A percentile compares a stretch with the other conserved stretches of the same genome.
Conservation (phyloP, 208 protist species). For the Trypanosoma melophagium region DNA sequence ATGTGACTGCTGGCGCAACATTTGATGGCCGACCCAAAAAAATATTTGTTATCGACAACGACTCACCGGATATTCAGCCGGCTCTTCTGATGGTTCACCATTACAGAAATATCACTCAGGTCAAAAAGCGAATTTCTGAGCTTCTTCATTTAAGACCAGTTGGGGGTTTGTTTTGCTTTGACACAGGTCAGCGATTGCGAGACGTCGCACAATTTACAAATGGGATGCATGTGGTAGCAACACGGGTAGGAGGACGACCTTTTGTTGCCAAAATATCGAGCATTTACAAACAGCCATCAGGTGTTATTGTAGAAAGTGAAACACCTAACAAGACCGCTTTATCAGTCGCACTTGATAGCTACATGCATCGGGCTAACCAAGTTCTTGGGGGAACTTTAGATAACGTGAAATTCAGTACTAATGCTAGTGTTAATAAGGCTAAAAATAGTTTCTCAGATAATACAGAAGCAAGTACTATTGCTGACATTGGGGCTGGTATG, state of each 20-base stretch:
- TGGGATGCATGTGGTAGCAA: slow-evolving; percentile 22
- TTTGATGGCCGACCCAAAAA: slow-evolving; percentile 4
- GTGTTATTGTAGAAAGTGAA: background rate
- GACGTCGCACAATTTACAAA: slow-evolving; percentile 8
- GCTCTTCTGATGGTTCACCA: slow-evolving; percentile 26
- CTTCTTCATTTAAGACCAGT: slow-evolving; percentile 25
- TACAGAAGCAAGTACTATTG: too few species aligned
- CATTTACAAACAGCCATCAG: background rate
- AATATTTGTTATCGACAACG: slow-evolving; percentile 23
- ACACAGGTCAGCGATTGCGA: slow-evolving; percentile 14
- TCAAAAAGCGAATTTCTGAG: slow-evolving; percentile 27
- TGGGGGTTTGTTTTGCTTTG: slow-evolving; percentile 21
- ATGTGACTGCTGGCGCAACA: background rate
- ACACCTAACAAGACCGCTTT: background rate
- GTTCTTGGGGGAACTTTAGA: slow-evolving; percentile 8
- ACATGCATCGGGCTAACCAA: slow-evolving; percentile 25
- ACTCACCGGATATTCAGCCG: slow-evolving; percentile 14
- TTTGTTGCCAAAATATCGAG: background rate
- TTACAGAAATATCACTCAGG: slow-evolving; percentile 24
- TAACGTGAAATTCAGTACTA: background rate
- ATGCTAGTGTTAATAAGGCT: background rate
- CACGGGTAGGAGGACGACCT: slow-evolving; percentile 16
- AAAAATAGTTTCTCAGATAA: background rate
- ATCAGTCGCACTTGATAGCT: slow-evolving; percentile 14
- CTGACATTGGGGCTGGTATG: background rate